Conservation (phyloP, 2,329 filamentous ascomycete species). For the Paecilomyces sp. region DNA sequence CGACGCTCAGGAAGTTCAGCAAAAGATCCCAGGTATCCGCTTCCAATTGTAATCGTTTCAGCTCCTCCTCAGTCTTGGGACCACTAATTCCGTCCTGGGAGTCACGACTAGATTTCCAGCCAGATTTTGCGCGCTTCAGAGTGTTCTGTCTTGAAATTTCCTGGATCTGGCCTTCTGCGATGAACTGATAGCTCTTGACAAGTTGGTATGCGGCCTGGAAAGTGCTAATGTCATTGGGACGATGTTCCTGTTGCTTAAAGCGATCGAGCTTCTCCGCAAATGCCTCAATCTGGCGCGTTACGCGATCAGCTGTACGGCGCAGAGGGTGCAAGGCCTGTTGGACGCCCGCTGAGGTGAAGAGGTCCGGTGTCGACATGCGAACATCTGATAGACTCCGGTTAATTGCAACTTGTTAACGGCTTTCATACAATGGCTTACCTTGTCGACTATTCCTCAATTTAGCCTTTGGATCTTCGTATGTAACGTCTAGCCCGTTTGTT, state of each 20-base stretch:
- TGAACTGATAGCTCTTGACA: constrained; percentile 55
- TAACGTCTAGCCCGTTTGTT: constrained; percentile 19
- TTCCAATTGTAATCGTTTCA: constrained; percentile 67
- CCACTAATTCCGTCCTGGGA: constrained; percentile 5
- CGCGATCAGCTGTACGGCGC: constrained; percentile 58
- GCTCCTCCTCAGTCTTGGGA: constrained; percentile 22
- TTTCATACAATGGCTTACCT: constrained; percentile 6
- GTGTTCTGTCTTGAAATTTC: constrained; percentile 34
- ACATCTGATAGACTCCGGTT: constrained; percentile 10
- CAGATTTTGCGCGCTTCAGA: constrained; percentile 29
- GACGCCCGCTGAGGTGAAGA: constrained; percentile 41
- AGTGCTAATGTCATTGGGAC: constrained; percentile 44
- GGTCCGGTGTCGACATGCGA: constrained; percentile 16
- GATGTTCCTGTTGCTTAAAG: constrained; percentile 52
- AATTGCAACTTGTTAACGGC: background rate
- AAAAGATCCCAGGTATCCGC: constrained; percentile 87
- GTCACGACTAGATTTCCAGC: constrained; percentile 18
- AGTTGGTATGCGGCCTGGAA: constrained; percentile 63
- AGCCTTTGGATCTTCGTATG: constrained; percentile 4
- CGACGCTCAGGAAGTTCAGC: constrained; percentile 63
- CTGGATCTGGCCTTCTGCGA: constrained; percentile 46
- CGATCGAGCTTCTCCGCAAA: constrained; percentile 79
- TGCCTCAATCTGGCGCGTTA: constrained; percentile 74
- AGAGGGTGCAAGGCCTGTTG: constrained; percentile 52
- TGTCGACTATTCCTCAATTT: constrained; percentile 2